These are phyloP conservation scores for Candida neerlandica DNA, from an alignment of 1,139 yeast species.

Conservation along the genomic window DNA sequence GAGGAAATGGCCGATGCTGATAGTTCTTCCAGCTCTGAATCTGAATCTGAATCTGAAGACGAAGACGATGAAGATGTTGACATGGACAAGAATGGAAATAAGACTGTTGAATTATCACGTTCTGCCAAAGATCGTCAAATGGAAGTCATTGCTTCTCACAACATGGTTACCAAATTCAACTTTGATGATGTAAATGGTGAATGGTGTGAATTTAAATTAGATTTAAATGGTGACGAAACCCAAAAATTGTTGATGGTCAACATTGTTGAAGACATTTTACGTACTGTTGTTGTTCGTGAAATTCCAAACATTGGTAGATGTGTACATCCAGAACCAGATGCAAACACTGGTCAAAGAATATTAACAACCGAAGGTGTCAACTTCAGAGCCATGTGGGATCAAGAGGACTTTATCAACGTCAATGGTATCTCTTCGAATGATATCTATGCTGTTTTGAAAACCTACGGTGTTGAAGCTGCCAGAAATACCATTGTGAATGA, in stretches of 20 bases:
- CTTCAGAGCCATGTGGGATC: constrained; percentile 98
- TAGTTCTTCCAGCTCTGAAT: constrained; percentile 24
- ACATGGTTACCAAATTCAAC: constrained; percentile 74
- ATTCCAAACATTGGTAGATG: constrained; percentile 91
- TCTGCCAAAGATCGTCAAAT: constrained; percentile 82
- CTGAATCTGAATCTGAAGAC: constrained; percentile 25
- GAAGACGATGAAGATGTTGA: constrained; percentile 28
- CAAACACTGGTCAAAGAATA: constrained; percentile 55
- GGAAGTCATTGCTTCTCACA: constrained; percentile 73
- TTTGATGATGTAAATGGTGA: constrained; percentile 88
- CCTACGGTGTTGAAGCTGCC: constrained; percentile 99
- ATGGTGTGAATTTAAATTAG: constrained; percentile 91
- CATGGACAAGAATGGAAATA: constrained; percentile 16
- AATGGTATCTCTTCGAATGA: constrained; percentile 90
- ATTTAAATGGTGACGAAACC: constrained; percentile 73
- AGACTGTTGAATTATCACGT: constrained; percentile 41
- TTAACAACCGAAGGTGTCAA: constrained; percentile 98
- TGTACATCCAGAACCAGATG: constrained; percentile 75
- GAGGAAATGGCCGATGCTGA: constrained; percentile 53
- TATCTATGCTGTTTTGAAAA: constrained; percentile 82
- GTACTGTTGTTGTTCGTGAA: constrained; percentile 89
- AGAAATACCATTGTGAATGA: constrained; percentile 96
- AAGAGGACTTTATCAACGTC: constrained; percentile 87
- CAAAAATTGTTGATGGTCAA: constrained; percentile 97
- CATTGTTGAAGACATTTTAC: constrained; percentile 90